Evolutionary conservation across 352 stramenopile genomes (phyloP).

Genomic region (Phytophthora rubi): DNA sequence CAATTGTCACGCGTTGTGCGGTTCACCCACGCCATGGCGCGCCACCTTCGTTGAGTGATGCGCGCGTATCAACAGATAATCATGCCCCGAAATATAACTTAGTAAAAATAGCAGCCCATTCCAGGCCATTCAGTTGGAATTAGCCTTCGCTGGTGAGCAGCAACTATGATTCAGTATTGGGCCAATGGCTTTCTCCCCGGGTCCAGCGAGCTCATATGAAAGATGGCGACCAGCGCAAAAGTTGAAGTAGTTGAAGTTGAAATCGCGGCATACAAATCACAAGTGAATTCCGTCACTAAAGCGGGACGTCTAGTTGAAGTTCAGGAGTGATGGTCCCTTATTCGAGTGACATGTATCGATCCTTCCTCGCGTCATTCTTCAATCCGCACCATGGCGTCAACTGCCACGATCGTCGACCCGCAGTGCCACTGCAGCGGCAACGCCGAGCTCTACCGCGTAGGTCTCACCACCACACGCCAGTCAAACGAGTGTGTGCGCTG

Average conservation of each 20-base stretch:
- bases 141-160: neutral
- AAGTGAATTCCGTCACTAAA: neutral
- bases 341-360: neutral
- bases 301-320: neutral
- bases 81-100: slow-evolving; percentile 8
- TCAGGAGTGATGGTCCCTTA: slow-evolving; percentile 1
- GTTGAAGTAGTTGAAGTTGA: neutral
- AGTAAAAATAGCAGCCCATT: slow-evolving; percentile 1
- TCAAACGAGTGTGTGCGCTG: neutral
- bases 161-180: neutral
- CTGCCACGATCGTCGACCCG: slow-evolving; percentile 32
- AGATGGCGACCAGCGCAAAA: neutral
- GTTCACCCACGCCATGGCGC: slow-evolving; percentile 75
- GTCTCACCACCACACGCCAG: neutral
- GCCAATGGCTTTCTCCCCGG: neutral
- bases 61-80: neutral
- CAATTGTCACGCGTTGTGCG: slow-evolving; percentile 66
- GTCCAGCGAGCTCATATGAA: neutral
- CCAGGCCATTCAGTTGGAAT: slow-evolving; percentile 4
- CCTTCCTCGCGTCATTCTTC: slow-evolving; percentile 28
- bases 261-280: neutral
- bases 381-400: slow-evolving; percentile 38
- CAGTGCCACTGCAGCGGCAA: slow-evolving; percentile 23
- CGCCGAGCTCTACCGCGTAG: slow-evolving; percentile 41
- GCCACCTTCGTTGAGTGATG: neutral